phyloP scores from a whole-genome alignment of 305 asterid species.

The Fraxinus nigra region DNA sequence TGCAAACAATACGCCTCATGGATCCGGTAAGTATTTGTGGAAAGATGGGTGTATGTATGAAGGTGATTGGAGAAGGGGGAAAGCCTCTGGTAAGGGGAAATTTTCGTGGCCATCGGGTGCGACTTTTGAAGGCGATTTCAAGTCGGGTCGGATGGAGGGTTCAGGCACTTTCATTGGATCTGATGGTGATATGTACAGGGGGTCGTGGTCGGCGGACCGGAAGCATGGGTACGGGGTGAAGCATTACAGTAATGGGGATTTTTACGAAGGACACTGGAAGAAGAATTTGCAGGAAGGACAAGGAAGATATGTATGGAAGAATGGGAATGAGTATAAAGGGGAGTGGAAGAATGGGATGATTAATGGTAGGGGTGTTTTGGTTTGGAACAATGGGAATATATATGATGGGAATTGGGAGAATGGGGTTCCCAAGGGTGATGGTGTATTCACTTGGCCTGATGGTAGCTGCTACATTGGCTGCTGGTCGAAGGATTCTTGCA shows the following conservation, averaged over 20 bases:
- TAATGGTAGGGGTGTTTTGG: constrained; percentile 59
- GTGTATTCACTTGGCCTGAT: constrained; percentile 78
- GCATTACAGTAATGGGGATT: constrained; percentile 66
- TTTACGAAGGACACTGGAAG: constrained; percentile 68
- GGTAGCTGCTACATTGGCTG: constrained; percentile 83
- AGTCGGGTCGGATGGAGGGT: constrained; percentile 84
- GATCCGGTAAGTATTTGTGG: constrained; percentile 81
- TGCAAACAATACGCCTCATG: constrained; percentile 58
- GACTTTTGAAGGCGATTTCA: constrained; percentile 67
- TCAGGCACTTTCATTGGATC: constrained; percentile 64
- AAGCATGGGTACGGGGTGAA: constrained; percentile 68
- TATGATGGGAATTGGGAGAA: constrained; percentile 70
- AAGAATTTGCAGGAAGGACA: constrained; percentile 67
- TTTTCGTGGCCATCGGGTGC: constrained; percentile 83
- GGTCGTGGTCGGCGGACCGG: constrained; percentile 62
- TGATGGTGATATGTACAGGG: constrained; percentile 62
- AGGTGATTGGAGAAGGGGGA: constrained; percentile 79
- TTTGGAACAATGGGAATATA: constrained; percentile 64
- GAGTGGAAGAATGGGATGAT: constrained; percentile 68
- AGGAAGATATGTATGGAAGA: constrained; percentile 67
- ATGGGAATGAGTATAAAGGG: constrained; percentile 62
- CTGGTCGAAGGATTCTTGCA: constrained; percentile 52
- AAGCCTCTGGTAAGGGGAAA: constrained; percentile 69
- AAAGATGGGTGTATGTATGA: constrained; percentile 80
- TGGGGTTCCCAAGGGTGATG: constrained; percentile 65